Conservation (phyloP, 176 grass and related monocot species). For the Eragrostis curvula region DNA sequence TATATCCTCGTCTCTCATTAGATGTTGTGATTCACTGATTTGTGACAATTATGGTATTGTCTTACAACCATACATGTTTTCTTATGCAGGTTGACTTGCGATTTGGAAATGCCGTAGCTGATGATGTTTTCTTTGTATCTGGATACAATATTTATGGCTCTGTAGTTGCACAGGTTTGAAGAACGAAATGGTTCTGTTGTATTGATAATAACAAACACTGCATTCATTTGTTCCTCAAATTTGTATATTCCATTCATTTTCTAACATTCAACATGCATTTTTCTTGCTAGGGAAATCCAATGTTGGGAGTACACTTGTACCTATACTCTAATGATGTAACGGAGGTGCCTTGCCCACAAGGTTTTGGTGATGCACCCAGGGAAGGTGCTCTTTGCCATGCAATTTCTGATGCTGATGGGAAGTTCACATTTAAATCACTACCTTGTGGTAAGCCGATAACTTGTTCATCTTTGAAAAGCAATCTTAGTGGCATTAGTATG, state of each 20-base stretch:
- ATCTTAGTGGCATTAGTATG: constrained; percentile 7
- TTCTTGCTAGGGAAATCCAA: constrained; percentile 82
- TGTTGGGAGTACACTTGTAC: constrained; percentile 88
- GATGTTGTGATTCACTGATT: background rate
- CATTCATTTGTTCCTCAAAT: constrained; percentile 25
- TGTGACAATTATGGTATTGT: constrained; percentile 34
- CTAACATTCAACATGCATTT: constrained; percentile 1
- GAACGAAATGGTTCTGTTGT: constrained; percentile 6
- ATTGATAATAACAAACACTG: constrained; percentile 17
- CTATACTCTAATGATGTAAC: constrained; percentile 88
- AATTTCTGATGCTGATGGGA: constrained; percentile 82
- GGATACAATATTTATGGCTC: constrained; percentile 88
- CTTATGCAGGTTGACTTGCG: constrained; percentile 75
- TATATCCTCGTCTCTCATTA: constrained; percentile 33
- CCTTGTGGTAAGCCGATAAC: constrained; percentile 87
- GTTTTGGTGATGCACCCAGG: constrained; percentile 60
- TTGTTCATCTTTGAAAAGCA: constrained; percentile 26
- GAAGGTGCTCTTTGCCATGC: constrained; percentile 90
- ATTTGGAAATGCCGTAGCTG: constrained; percentile 79
- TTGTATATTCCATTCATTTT: constrained; percentile 15
- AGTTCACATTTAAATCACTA: constrained; percentile 82
- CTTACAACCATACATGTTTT: constrained; percentile 32
- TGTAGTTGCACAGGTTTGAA: constrained; percentile 87
- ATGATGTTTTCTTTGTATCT: constrained; percentile 88
- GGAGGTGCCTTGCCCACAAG: constrained; percentile 70